These are phyloP conservation scores for Harringtonia aguacate DNA, from an alignment of 2,329 filamentous ascomycete species.

Conservation along the genomic window DNA sequence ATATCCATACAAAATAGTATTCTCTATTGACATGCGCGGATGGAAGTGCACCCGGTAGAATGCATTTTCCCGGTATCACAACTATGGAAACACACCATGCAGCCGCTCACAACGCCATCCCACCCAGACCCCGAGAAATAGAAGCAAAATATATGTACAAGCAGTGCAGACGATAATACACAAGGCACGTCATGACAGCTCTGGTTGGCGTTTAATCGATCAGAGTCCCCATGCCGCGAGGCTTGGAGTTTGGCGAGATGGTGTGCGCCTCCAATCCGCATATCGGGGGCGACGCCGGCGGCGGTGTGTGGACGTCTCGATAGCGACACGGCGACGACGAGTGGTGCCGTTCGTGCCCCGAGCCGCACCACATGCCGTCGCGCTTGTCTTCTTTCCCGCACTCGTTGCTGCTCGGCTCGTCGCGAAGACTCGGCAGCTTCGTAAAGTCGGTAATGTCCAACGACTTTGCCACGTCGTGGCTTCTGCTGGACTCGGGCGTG, in stretches of 20 bases:
- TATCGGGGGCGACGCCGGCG: neutral
- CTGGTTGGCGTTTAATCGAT: slow-evolving; percentile 22
- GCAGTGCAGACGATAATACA: no score
- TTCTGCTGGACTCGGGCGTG: no score
- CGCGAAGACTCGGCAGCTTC: slow-evolving; percentile 6
- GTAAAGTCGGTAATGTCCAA: neutral
- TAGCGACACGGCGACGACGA: neutral
- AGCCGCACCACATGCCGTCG: neutral
- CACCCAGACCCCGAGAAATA: no score
- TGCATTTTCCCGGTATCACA: no score
- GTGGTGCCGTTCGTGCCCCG: neutral
- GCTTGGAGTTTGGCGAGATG: slow-evolving; percentile 30
- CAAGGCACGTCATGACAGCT: no score
- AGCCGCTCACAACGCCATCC: no score
- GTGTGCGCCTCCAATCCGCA: slow-evolving; percentile 16
- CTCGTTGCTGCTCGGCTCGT: neutral
- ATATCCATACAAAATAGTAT: no score
- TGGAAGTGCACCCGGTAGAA: no score
- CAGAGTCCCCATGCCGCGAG: slow-evolving; percentile 25
- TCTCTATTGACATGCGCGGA: no score
- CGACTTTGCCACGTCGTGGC: no score
- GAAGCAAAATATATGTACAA: no score
- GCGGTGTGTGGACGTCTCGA: neutral
- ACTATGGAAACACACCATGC: no score
- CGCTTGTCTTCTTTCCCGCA: neutral